Evolutionary conservation across 306 rosid genomes (phyloP), one percentile per base, ranked within the genome.

Genomic region (Quercus cerris): DNA sequence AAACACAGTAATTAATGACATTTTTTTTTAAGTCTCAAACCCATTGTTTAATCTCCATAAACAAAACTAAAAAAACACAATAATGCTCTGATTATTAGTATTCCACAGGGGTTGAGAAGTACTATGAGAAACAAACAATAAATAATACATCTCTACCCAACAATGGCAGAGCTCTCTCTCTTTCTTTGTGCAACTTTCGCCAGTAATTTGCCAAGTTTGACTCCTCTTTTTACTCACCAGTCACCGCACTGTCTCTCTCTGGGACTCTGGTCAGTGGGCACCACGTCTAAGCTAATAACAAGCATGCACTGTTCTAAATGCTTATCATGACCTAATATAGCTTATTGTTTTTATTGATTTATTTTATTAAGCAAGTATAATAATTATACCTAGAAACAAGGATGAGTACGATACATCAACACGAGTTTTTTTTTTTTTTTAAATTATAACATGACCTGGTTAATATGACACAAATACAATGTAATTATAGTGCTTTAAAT

Each of bases 191-290:
- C 87, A 80, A 73, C 75, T 72, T 82, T 68, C 51, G 35, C 76
- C 74, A 59, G 77, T 71, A 52, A 75, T 85, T 81, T 82, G 71
- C 78, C 51, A 52, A 82, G 80, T 88, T 84, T 83, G 91, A 86
- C 94, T 85, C 88, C 87, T 86, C 91, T 83, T 89, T 87, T 92
- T 87, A 81, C 87, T 81, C 88, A 78, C 87, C 5, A 62, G 77
- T 79, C 80, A 59, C 71, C 44, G 56, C 25, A 66, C 75, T 57
- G 73, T 67, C 69, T 44, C 17, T 31, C 27, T 58, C 49, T 28
- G 18, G 30, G 11, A 18, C 44, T 30, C 15, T 19, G 72, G 20
- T 7, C 20, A 3, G 6, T 67, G 51, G 52, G 72, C 27, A 67
- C 27, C 52, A 10, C 11, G 72, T 23, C 15, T 19, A 19, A 25